Evolutionary conservation across 169 alveolate species (phyloP), one percentile per base, ranked within the genome.

Genomic region (Prorocentrum cordatum): DNA sequence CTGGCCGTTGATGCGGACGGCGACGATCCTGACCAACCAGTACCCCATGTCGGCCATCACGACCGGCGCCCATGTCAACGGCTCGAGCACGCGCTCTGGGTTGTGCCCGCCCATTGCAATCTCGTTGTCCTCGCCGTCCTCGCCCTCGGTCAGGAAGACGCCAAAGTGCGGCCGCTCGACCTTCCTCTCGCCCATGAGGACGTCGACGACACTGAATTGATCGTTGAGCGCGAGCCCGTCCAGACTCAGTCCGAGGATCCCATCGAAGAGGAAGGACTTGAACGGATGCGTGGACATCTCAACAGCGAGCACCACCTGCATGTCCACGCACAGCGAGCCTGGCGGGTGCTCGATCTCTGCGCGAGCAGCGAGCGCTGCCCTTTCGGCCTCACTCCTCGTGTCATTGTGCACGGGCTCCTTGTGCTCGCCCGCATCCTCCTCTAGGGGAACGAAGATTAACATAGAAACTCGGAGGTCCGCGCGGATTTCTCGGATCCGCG

Each of bases 81-180:
- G 54, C 16, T 42, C 54, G 29, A 58, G 47, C 38, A 32, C 45
- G 24, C 87, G 87, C 0, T 64, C 66, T 22, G 87, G 73, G 20
- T 77, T 64, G 27, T 26, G 18, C 4, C 87, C 87, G 12, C 87
- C 87, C 58, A 77, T 32, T 29, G 87, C 67, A 38, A 27, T 26
- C 26, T 77, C 87, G 73, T 73, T 77, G 33, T 58, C 26, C 87
- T 77, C 87, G 22, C 87, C 73, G 38, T 33, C 36, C n/a, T 77
- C 87, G 42, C 87, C 87, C 32, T 77, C 87, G 45, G 71, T 58
- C 50, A 77, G 73, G 73, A 77, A 77, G 59, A 77, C 73, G 62
- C 87, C 71, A 64, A 77, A 77, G 73, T 38, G 70, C 29, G 87
- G 87, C 73, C 35, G 54, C 31, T 26, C 27, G n/a, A 67, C 83